phyloP scores from a whole-genome alignment of 2,329 filamentous ascomycete species.

The Zymoseptoria tritici region DNA sequence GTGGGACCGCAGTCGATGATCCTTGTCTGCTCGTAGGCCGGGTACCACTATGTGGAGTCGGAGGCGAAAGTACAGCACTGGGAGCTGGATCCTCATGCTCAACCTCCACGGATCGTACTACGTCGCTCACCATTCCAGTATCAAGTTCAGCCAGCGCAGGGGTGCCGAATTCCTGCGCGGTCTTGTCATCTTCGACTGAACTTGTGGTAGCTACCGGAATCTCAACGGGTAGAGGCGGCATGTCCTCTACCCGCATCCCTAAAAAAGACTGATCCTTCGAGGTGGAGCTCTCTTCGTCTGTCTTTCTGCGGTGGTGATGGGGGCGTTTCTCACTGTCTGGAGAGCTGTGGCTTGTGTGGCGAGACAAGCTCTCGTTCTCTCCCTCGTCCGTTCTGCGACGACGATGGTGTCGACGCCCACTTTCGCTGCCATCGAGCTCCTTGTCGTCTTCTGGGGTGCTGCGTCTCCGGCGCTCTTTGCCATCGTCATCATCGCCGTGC shows the following conservation, averaged over 20 bases:
- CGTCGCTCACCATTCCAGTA: conserved; percentile 15
- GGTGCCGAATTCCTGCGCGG: conserved; percentile 28
- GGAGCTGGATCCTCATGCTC: not conserved
- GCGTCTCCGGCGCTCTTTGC: conserved; percentile 18
- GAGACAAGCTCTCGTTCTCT: conserved; percentile 14
- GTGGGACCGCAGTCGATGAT: conserved; percentile 30
- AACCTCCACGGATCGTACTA: not conserved
- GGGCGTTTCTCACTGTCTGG: conserved; percentile 11
- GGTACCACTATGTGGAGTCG: not conserved
- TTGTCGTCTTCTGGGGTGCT: conserved; percentile 18
- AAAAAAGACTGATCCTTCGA: conserved; percentile 52
- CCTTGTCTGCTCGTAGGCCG: conserved; percentile 7
- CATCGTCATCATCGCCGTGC: conserved; percentile 18
- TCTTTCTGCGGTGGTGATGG: conserved; percentile 17
- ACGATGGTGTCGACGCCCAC: conserved; percentile 20
- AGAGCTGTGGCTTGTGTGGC: conserved; percentile 12
- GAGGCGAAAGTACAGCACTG: not conserved
- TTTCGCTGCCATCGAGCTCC: conserved; percentile 15
- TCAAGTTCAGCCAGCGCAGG: conserved; percentile 26
- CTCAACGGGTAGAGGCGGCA: conserved; percentile 39
- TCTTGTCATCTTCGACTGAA: conserved; percentile 19
- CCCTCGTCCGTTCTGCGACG: conserved; percentile 19
- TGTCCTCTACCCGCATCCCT: conserved; percentile 55
- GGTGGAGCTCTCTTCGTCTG: conserved; percentile 17
- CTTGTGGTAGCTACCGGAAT: conserved; percentile 11